Evolutionary conservation across 768 basidiomycete genomes (phyloP), one percentile per base, ranked within the genome.

Genomic region (Neoboletus subvelutipes): DNA sequence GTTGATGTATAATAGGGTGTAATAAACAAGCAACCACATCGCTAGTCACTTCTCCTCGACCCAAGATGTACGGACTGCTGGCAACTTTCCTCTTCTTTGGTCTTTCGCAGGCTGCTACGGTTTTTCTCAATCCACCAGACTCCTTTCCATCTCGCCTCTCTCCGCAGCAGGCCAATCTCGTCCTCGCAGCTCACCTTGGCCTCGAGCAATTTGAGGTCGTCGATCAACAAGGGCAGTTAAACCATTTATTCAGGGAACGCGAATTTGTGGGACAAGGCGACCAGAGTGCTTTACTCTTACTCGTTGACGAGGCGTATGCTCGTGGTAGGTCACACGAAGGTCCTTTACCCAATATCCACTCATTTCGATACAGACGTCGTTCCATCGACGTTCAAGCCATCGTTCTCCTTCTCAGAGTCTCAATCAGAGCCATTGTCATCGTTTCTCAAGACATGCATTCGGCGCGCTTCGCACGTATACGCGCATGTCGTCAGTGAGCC

Each of bases 141-240:
- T 65, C 68, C 13, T 64, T 76, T 43, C 76, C 71, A 1, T 64
- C 79, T 5, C 71, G 61, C 20, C 71, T 85, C 26, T 78, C 81
- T 20, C 75, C 78, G 28, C 76, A 79, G 41, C 80, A 83, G 49
- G 85, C 85, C 42, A 83, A 79, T 62, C 77, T 82, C 36, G 82
- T 77, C 7, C 75, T 92, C 33, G 81, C 87, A 20, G 82, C 80
- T 52, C 88, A 91, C 68, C 79, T 91, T 12, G 84, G 85, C n/a
- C 78, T 90, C 6, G 89, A 90, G 63, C 72, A 72, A 20, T 85
- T 85, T 61, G 86, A 88, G 65, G 72, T 76, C 26, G 68, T 84
- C 29, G 75, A 76, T 57, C 67, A 73, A 50, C 59, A 68, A 29
- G 60, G 63, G 47, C 56, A 66, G 31, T 29, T 66, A 9, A 47